Percentiles rank a stretch among this genome's conserved stretches.
phyloP scores from a whole-genome alignment of 768 basidiomycete genomes.

The Antrodiella citrinella region DNA sequence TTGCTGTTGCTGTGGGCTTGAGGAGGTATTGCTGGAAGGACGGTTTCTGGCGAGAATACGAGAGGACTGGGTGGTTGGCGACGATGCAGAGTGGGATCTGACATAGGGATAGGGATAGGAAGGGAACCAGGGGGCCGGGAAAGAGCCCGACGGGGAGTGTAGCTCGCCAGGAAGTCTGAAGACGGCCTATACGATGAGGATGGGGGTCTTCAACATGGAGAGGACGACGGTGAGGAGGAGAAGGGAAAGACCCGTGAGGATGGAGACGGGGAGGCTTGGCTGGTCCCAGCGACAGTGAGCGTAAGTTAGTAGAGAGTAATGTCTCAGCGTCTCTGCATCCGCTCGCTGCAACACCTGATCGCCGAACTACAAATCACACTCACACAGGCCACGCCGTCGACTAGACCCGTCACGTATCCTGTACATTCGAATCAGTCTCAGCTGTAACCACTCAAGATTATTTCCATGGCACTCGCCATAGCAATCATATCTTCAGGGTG shows the following conservation, averaged over 20 bases:
- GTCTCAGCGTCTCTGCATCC: background rate
- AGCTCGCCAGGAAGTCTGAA: constrained; percentile 1
- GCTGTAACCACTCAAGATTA: too few relatives aligned
- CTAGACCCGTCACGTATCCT: too few relatives aligned
- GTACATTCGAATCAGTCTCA: too few relatives aligned
- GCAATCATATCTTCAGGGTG: too few relatives aligned
- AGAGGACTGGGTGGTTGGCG: constrained; percentile 68
- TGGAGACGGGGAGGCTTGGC: constrained; percentile 7
- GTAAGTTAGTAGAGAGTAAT: background rate
- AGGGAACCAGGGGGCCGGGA: constrained; percentile 5
- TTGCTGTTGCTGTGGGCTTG: constrained; percentile 30
- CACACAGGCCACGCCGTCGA: too few relatives aligned
- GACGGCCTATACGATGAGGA: constrained; percentile 1
- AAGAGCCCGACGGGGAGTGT: constrained; percentile 9
- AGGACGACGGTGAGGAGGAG: constrained; percentile 6
- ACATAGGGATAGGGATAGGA: constrained; percentile 18
- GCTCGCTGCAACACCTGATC: background rate
- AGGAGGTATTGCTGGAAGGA: constrained; percentile 40
- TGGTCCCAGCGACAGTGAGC: background rate
- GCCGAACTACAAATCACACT: too few relatives aligned
- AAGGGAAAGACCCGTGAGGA: constrained; percentile 5
- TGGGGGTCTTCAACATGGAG: constrained; percentile 9
- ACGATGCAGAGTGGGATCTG: constrained; percentile 25
- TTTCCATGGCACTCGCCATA: too few relatives aligned
- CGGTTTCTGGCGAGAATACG: constrained; percentile 64